Conservation (phyloP, 2,329 filamentous ascomycete species). For the Chaetomium sp. region DNA sequence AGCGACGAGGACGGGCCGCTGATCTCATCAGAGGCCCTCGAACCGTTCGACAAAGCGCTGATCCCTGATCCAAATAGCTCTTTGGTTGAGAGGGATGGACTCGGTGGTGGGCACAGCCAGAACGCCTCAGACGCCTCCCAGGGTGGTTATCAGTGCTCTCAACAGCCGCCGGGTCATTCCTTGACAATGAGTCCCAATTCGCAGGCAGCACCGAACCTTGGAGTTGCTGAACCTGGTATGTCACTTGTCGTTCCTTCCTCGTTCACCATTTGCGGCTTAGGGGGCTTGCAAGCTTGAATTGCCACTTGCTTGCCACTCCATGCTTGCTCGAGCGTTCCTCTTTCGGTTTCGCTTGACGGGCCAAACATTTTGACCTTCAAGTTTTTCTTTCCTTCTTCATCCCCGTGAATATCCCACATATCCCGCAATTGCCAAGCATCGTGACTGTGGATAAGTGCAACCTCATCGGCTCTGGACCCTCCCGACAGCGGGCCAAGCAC, state of each 20-base stretch:
- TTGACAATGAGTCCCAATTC: neutral
- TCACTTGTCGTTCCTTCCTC: neutral
- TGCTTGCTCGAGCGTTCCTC: neutral
- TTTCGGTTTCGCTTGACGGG: neutral
- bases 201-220: neutral
- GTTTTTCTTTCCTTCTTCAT: neutral
- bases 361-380: neutral
- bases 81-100: neutral
- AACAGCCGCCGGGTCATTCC: neutral
- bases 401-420: neutral
- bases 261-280: neutral
- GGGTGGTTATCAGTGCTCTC: neutral
- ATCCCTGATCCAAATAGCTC: slow-evolving; percentile 24
- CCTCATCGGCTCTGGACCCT: slow-evolving; percentile 3
- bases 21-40: slow-evolving; percentile 25
- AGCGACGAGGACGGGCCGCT: slow-evolving; percentile 19
- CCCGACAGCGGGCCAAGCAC: slow-evolving; percentile 1
- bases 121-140: neutral
- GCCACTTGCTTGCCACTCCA: too few species aligned
- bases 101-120: neutral
- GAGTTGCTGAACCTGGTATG: slow-evolving; percentile 1
- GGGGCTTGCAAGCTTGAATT: neutral
- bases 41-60: slow-evolving; percentile 26
- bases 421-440: slow-evolving; percentile 6
- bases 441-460: neutral